Evolutionary conservation across 2,329 filamentous ascomycete species (phyloP).

Genomic region (Penicillium hesseltinei): DNA sequence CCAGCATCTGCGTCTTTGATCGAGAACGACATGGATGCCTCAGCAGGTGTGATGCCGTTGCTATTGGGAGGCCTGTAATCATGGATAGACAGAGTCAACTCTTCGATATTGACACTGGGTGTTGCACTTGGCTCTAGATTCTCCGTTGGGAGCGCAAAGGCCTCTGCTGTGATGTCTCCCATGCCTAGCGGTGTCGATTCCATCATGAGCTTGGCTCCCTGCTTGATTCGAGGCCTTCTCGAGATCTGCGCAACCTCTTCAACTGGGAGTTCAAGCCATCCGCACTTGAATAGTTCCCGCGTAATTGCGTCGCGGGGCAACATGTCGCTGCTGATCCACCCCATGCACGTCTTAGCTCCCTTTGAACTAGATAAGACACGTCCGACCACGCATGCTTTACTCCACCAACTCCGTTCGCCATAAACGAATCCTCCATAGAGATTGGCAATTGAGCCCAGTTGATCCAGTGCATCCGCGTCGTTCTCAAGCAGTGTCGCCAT

Average conservation of each 20-base stretch:
- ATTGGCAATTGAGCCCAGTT: slow-evolving; percentile 52
- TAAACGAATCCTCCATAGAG: slow-evolving; percentile 57
- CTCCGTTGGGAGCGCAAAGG: slow-evolving; percentile 42
- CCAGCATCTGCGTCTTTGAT: slow-evolving; percentile 13
- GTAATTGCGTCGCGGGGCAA: slow-evolving; percentile 39
- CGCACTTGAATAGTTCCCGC: slow-evolving; percentile 33
- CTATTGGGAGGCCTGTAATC: slow-evolving; percentile 10
- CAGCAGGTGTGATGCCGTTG: slow-evolving; percentile 20
- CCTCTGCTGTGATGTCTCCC: slow-evolving; percentile 37
- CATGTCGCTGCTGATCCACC: slow-evolving; percentile 50
- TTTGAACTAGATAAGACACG: slow-evolving; percentile 51
- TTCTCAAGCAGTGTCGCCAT: slow-evolving; percentile 58
- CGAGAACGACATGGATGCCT: slow-evolving; percentile 30
- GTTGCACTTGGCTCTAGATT: slow-evolving; percentile 12
- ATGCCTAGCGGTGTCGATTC: slow-evolving; percentile 43
- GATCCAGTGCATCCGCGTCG: slow-evolving; percentile 48
- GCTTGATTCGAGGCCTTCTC: slow-evolving; percentile 45
- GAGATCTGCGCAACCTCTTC: slow-evolving; percentile 28
- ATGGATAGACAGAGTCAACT: slow-evolving; percentile 27
- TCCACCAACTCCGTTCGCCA: slow-evolving; percentile 54
- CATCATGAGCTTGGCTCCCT: slow-evolving; percentile 38
- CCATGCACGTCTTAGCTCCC: slow-evolving; percentile 53
- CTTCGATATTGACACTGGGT: slow-evolving; percentile 22
- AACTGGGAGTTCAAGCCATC: slow-evolving; percentile 52
- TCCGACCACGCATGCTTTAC: slow-evolving; percentile 55